Conservation (phyloP, 2,329 filamentous ascomycete genomes). For the Fusarium musae region DNA sequence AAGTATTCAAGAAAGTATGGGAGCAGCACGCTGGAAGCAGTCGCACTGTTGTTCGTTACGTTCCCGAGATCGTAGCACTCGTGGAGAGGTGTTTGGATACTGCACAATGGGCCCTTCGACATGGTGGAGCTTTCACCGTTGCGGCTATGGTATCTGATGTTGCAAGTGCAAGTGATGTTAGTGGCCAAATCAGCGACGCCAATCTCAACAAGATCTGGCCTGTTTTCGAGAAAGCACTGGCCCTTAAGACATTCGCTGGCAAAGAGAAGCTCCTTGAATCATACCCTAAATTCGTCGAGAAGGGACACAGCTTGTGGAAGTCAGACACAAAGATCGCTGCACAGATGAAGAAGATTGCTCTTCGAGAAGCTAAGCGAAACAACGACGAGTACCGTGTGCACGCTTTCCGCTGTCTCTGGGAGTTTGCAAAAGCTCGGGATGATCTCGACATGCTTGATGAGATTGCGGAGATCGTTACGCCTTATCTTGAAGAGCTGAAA, state of each 20-base stretch:
- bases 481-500: slow-evolving; percentile 67
- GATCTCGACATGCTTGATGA: slow-evolving; percentile 78
- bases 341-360: slow-evolving; percentile 80
- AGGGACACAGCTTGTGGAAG: slow-evolving; percentile 68
- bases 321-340: slow-evolving; percentile 63
- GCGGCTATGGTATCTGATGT: slow-evolving; percentile 78
- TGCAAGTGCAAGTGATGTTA: slow-evolving; percentile 65
- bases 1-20: slow-evolving; percentile 89
- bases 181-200: slow-evolving; percentile 67
- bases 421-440: slow-evolving; percentile 73
- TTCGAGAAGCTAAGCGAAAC: slow-evolving; percentile 91
- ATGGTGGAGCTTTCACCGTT: slow-evolving; percentile 84
- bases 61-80: slow-evolving; percentile 81
- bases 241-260: slow-evolving; percentile 90
- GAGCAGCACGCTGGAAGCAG: slow-evolving; percentile 87
- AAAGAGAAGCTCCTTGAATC: slow-evolving; percentile 87
- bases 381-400: slow-evolving; percentile 85
- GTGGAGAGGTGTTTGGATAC: slow-evolving; percentile 77
- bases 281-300: slow-evolving; percentile 80
- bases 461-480: slow-evolving; percentile 71
- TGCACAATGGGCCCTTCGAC: slow-evolving; percentile 89
- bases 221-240: slow-evolving; percentile 80
- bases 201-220: slow-evolving; percentile 80
- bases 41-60: slow-evolving; percentile 83
- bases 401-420: slow-evolving; percentile 77